Base-by-base conservation (phyloP, 106 monocot species). In the Gastrodia elata region DNA sequence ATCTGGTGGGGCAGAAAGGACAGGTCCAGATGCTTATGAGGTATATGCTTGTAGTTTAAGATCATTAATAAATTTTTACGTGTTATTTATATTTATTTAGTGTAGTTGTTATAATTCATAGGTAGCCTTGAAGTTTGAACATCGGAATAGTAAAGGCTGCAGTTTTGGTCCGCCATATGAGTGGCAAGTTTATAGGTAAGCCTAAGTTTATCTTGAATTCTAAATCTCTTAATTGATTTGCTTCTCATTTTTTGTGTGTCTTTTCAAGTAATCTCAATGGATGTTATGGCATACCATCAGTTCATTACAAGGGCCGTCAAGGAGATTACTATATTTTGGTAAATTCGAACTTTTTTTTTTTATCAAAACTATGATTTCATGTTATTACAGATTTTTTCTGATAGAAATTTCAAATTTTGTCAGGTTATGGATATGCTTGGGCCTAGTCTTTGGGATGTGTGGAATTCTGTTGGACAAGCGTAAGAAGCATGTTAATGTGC, bases 381-480 rank as follows among this genome's bases (percentile, higher is more conserved):
- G 15, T 18, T 2, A 16, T 24, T 26, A 28, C 40, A 38, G 28
- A 32, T 37, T 24, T 33, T 55, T 25, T 18, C 5, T 58, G 41
- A 27, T 25, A 20, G 27, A 14, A 8, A 24, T 69, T 42, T 36
- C 70, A 10, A 16, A 36, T 64, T 68, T 4, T 58, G 74, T 70
- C 78, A 94, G 94, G 94, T 90, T 25, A 94, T 94, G 94, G 94
- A 94, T 80, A 90, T 94, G 78, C 94, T 94, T 80, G 94, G 94
- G 16, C 90, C 94, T 77, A 94, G 94, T 75, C 82, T 94, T 32
- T 94, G 94, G 94, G 94, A 94, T 77, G 87, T 94, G 9, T 94
- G 94, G 94, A 94, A 94, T 68, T 90, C 94, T 25, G 83, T 94
- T 43, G 90, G 90, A 20, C 94, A 94, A 84, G 68, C 87, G 94